Base-by-base conservation (phyloP, 176 grass and related monocot genomes). In the Carex scoparia region DNA sequence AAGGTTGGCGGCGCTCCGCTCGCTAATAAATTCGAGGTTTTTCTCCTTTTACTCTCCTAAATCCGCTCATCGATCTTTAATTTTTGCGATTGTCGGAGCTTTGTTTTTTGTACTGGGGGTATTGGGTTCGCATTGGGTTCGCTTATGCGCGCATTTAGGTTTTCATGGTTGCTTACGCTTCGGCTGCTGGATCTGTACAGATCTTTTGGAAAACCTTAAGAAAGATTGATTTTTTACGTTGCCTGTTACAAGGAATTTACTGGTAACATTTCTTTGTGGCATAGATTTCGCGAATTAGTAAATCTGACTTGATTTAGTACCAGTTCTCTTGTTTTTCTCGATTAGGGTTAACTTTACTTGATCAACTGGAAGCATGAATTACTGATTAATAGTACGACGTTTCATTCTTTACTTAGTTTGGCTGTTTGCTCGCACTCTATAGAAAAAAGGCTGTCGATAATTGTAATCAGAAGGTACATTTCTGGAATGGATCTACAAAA, bases 21-120 rank as follows among this genome's bases (percentile, higher is more conserved):
- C 13, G 65, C 89, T 58, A 86, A 79, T 31, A 83, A 67, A 65
- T 86, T 91, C 27, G 79, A 88, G 86, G 86, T 91, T 58, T 7
- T 61, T 81, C 31, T 69, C 14, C 64, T 18, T 79, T 30, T 40
- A 46, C 4, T 71, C 53, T 58, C 49, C 4, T 9, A 15, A n/a
- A 15, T 11, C 65, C 2, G 14, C 5, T 4, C 51, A 16, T 78
- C 10, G 74, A 57, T 49, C 51, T 65, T 48, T 40, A 31, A 65
- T 38, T 12, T 48, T 68, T 49, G 62, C 13, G 0, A 16, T 7
- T 61, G 42, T 63, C 6, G 13, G 56, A 12, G 32, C 2, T 61
- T 85, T 65, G 11, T 30, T 65, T 16, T 66, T 6, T 46, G 0
- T 7, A 8, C 38, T 84, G 69, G 1, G 8, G 67, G 48, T 40